Base-by-base conservation (phyloP, 1,284 basidiomycete species). In the Acaromyces ingoldii region DNA sequence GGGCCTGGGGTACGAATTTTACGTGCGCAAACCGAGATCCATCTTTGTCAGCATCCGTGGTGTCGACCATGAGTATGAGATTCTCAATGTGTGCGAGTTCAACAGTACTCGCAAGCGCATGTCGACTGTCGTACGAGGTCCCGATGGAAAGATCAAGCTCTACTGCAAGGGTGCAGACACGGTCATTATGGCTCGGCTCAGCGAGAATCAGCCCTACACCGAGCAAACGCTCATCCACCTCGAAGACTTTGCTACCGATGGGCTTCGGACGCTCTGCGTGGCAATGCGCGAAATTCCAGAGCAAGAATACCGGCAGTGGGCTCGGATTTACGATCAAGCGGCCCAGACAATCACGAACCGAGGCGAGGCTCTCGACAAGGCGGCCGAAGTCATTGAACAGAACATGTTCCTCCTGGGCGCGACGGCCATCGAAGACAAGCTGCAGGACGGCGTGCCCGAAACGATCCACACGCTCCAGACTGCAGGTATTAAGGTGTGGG, bases 401-500 rank as follows among this genome's bases (percentile, higher is more conserved):
- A 89, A 97, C 62, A 79, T 99, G 66, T 86, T 88, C 64, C 74
- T 99, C 17, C 81, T 98, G 1, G 95, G 95, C 7, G 93, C 95
- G 7, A 98, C 95, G 1, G 95, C 95, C 5, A 93, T 98, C 64
- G 95, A 99, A 76, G 95, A 99, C 77, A 96, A 95, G 76, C 80
- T 99, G 28, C 95, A 98, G 76, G 95, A 99, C 51, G 95, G 95
- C 39, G 95, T 99, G 0, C 95, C 95, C 0, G 95, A 98, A 69
- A 87, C 95, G 2, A 98, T 99, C 55, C 91, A 97, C 73, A 97
- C 91, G 1, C 77, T 99, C 36, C 95, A 98, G 72, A 89, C 88
- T 81, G 93, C 93, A 25, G 95, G 95, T 0, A 97, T 99, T 79
- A 97, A 97, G 82, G 86, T 98, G 31, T 99, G 95, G 95, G 91